Evolutionary conservation across 176 grass and related monocot species (phyloP), one percentile per base, ranked within the genome.

Genomic region (Carex scoparia): DNA sequence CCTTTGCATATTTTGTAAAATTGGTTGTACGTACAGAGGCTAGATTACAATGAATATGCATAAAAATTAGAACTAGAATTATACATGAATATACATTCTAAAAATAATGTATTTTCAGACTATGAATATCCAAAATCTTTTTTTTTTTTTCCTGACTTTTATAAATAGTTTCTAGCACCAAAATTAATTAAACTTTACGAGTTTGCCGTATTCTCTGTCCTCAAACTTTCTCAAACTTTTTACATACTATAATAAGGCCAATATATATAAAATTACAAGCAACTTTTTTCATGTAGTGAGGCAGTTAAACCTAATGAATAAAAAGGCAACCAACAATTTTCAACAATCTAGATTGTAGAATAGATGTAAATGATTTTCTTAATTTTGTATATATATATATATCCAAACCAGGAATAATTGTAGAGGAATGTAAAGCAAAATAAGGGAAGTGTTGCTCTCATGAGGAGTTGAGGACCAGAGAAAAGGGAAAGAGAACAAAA

Each of bases 401-500:
- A 27, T 62, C 60, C 60, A 62, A 62, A 61, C 0, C 23, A 49
- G 40, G 18, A n/a, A 63, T 66, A n/a, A 63, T 66, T 83, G 80
- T 7, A 83, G 80, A 69, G 63, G 81, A 55, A 49, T 82, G 81
- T 4, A 54, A 23, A 69, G 63, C 53, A 55, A 68, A 31, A 23
- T 9, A 81, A 42, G 6, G 59, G 27, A 49, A 83, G 48, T 35
- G 53, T 79, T 76, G 4, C 46, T 79, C 74, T 79, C 73, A 56
- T 35, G 23, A 23, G 23, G 23, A 23, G 33, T 35, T 61, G 30
- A 58, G 51, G 54, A 40, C 66, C 67, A 44, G 31, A 30, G 42
- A 3, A 80, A 68, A 68, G 69, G 71, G 58, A 32, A 86, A 81
- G 76, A 86, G 79, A 80, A 81, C 63, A 81, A 86, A 86, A 86